Conservation (phyloP, 2,329 filamentous ascomycete species). For the Xylariaceae sp. region DNA sequence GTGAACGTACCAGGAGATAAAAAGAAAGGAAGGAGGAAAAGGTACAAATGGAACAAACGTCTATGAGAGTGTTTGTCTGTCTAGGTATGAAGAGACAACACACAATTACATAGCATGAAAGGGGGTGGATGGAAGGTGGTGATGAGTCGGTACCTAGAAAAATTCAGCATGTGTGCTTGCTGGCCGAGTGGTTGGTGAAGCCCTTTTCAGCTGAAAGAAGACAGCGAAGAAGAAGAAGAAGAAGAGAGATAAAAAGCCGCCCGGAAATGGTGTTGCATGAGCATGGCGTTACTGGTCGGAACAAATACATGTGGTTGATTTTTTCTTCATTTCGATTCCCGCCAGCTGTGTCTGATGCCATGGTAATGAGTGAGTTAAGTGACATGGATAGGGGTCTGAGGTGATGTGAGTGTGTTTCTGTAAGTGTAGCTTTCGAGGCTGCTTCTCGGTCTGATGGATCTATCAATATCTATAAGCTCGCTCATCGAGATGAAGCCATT, state of each 20-base stretch:
- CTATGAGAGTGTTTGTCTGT: not conserved
- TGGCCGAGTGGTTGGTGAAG: slow-evolving; percentile 6
- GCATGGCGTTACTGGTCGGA: slow-evolving; percentile 22
- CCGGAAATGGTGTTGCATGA: slow-evolving; percentile 20
- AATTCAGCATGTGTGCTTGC: slow-evolving; percentile 9
- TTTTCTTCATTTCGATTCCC: not conserved
- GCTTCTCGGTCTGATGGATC: too few species aligned
- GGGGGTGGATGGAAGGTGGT: not conserved
- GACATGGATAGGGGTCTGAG: not conserved
- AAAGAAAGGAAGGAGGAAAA: not conserved
- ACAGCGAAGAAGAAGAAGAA: too few species aligned
- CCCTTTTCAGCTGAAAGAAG: too few species aligned
- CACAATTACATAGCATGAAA: not conserved
- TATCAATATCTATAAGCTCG: too few species aligned
- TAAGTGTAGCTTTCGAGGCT: too few species aligned
- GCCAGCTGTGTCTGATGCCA: too few species aligned
- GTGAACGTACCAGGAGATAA: not conserved
- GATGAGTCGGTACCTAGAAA: too few species aligned
- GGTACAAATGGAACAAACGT: too few species aligned
- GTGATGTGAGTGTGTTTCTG: too few species aligned
- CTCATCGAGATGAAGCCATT: too few species aligned
- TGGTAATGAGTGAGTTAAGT: not conserved
- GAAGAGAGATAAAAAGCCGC: not conserved
- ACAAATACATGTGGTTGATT: slow-evolving; percentile 9
- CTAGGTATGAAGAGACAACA: slow-evolving; percentile 9